phyloP scores from a whole-genome alignment of 345 rosid genomes.

The Sonneratia alba region DNA sequence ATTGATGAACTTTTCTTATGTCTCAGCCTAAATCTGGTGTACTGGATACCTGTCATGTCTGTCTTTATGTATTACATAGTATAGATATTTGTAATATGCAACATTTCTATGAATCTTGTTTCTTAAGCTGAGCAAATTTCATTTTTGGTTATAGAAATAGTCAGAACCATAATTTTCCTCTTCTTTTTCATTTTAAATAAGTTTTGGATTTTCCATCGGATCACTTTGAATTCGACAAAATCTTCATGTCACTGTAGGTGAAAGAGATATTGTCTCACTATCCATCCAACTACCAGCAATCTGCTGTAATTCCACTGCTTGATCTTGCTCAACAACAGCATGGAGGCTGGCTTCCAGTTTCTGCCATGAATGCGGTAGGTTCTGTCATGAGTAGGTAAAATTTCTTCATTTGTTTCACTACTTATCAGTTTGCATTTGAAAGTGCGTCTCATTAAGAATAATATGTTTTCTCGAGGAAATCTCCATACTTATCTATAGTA shows the following conservation, averaged over 20 bases:
- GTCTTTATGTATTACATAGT: neutral
- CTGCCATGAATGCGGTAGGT: slow-evolving; percentile 94
- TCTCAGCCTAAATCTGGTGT: neutral
- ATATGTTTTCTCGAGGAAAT: neutral
- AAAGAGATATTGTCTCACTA: slow-evolving; percentile 91
- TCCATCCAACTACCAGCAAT: slow-evolving; percentile 97
- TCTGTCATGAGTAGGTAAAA: neutral
- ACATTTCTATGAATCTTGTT: neutral
- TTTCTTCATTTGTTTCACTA: neutral
- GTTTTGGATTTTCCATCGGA: neutral
- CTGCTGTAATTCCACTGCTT: slow-evolving; percentile 89
- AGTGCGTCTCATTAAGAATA: neutral
- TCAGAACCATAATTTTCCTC: neutral
- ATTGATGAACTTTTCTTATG: neutral
- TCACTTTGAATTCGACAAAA: neutral
- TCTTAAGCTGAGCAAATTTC: neutral
- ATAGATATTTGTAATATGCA: neutral
- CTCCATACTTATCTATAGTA: neutral
- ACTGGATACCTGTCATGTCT: neutral
- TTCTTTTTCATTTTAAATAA: neutral
- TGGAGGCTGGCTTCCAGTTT: slow-evolving; percentile 99
- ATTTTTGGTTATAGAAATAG: neutral
- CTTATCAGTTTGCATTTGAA: neutral
- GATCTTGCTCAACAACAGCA: slow-evolving; percentile 99
- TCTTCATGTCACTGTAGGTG: slow-evolving; percentile 29